Evolutionary conservation across 768 basidiomycete species (phyloP).

Genomic region (Macrolepiota dolichaula): DNA sequence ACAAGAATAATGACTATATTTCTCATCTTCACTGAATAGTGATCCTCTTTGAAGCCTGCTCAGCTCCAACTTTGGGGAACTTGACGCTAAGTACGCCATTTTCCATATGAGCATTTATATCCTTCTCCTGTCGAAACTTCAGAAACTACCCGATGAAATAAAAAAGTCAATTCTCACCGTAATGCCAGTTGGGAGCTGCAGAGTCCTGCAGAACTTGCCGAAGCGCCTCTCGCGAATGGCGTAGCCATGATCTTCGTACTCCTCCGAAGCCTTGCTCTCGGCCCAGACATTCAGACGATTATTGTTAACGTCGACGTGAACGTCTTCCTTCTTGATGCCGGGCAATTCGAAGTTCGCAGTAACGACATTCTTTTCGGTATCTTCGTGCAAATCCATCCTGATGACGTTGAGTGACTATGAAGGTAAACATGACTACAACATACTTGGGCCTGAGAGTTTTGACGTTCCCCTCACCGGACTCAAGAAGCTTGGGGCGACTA

Average conservation of each 20-base stretch:
- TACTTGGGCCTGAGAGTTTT: slow-evolving; percentile 24
- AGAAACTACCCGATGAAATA: too few species aligned
- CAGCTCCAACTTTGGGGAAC: slow-evolving; percentile 45
- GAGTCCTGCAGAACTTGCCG: slow-evolving; percentile 45
- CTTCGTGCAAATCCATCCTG: slow-evolving; percentile 10
- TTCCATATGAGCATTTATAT: slow-evolving; percentile 40
- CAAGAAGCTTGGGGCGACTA: slow-evolving; percentile 5
- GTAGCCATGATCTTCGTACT: slow-evolving; percentile 33
- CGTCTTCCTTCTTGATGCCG: slow-evolving; percentile 45
- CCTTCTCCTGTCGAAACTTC: too few species aligned
- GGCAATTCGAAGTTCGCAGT: slow-evolving; percentile 56
- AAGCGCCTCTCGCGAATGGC: slow-evolving; percentile 42
- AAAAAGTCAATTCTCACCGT: too few species aligned
- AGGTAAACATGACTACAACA: neutral
- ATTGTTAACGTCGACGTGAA: slow-evolving; percentile 45
- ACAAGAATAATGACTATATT: neutral
- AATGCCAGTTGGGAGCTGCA: slow-evolving; percentile 45
- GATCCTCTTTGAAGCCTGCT: slow-evolving; percentile 29
- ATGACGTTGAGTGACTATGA: neutral
- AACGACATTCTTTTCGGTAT: slow-evolving; percentile 26
- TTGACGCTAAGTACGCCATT: slow-evolving; percentile 47
- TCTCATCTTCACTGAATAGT: slow-evolving; percentile 17
- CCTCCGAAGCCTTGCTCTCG: slow-evolving; percentile 28
- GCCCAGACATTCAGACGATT: slow-evolving; percentile 46
- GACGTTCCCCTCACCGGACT: slow-evolving; percentile 2